These are phyloP conservation scores for Trichoderma erinaceum DNA, from an alignment of 495 filamentous ascomycete genomes.

Conservation along the genomic window DNA sequence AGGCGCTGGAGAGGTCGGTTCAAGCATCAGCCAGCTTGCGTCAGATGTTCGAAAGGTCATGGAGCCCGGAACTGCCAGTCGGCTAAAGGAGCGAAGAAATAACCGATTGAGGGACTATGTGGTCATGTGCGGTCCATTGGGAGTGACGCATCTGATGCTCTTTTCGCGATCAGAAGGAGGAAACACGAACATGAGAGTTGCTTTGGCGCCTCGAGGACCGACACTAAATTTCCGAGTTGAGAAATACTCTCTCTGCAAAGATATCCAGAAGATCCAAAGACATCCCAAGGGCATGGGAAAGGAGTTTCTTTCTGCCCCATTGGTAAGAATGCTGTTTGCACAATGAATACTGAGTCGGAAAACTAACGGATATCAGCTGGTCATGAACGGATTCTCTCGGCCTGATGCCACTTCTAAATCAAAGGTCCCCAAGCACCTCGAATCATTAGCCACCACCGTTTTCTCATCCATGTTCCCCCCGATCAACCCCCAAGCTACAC, in stretches of 20 bases:
- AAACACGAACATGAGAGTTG: conserved; percentile 87
- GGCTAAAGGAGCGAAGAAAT: conserved; percentile 79
- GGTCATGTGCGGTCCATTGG: conserved; percentile 90
- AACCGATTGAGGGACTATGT: conserved; percentile 92
- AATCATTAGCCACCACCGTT: conserved; percentile 84
- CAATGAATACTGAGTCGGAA: conserved; percentile 15
- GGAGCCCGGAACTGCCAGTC: conserved; percentile 87
- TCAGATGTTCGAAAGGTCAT: conserved; percentile 89
- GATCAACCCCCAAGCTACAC: conserved; percentile 86
- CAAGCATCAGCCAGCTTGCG: conserved; percentile 84
- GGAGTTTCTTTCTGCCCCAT: conserved; percentile 73
- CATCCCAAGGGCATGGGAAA: conserved; percentile 75
- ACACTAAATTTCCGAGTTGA: conserved; percentile 95
- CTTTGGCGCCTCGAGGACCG: conserved; percentile 82
- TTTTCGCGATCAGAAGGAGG: conserved; percentile 87
- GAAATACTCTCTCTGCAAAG: conserved; percentile 88
- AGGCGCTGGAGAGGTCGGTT: conserved; percentile 87
- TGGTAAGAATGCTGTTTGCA: conserved; percentile 42
- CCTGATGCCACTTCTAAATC: conserved; percentile 58
- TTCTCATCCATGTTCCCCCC: conserved; percentile 96
- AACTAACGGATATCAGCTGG: conserved; percentile 50
- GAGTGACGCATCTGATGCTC: conserved; percentile 88
- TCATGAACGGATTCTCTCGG: conserved; percentile 95
- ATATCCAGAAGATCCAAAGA: conserved; percentile 73
- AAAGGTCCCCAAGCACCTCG: conserved; percentile 73